Evolutionary conservation across 2,329 filamentous ascomycete species (phyloP).

Genomic region (Aspergillus luchuensis): DNA sequence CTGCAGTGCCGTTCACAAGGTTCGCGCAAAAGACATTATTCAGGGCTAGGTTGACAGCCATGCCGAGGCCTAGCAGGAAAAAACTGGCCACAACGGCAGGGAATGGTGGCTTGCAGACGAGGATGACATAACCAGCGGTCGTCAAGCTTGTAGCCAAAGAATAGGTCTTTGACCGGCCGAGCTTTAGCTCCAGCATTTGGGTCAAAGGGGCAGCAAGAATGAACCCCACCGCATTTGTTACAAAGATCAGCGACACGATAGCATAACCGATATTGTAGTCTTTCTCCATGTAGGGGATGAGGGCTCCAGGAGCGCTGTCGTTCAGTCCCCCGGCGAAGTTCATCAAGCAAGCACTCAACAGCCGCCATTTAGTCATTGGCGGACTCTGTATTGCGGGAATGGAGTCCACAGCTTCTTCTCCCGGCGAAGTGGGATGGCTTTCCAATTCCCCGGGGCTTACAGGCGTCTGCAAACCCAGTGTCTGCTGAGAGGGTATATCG

Average conservation of each 20-base stretch:
- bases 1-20: slow-evolving; percentile 53
- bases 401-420: slow-evolving; percentile 29
- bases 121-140: slow-evolving; percentile 63
- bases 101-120: slow-evolving; percentile 71
- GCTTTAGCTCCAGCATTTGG: slow-evolving; percentile 61
- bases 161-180: slow-evolving; percentile 68
- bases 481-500: not conserved
- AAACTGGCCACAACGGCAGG: slow-evolving; percentile 67
- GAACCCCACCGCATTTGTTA: slow-evolving; percentile 75
- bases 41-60: slow-evolving; percentile 54
- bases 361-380: slow-evolving; percentile 66
- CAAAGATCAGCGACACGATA: slow-evolving; percentile 78
- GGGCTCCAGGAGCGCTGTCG: slow-evolving; percentile 73
- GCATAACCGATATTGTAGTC: slow-evolving; percentile 77
- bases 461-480: slow-evolving; percentile 11
- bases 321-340: slow-evolving; percentile 71
- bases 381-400: slow-evolving; percentile 15
- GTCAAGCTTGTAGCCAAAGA: slow-evolving; percentile 61
- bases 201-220: slow-evolving; percentile 70
- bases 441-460: slow-evolving; percentile 30
- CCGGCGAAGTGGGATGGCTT: slow-evolving; percentile 19
- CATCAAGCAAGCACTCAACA: slow-evolving; percentile 65
- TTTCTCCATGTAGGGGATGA: slow-evolving; percentile 79
- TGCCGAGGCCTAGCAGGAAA: slow-evolving; percentile 63
- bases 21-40: slow-evolving; percentile 61